phyloP scores from a whole-genome alignment of 2,329 filamentous ascomycete genomes.

The Stagonosporopsis vannaccii region DNA sequence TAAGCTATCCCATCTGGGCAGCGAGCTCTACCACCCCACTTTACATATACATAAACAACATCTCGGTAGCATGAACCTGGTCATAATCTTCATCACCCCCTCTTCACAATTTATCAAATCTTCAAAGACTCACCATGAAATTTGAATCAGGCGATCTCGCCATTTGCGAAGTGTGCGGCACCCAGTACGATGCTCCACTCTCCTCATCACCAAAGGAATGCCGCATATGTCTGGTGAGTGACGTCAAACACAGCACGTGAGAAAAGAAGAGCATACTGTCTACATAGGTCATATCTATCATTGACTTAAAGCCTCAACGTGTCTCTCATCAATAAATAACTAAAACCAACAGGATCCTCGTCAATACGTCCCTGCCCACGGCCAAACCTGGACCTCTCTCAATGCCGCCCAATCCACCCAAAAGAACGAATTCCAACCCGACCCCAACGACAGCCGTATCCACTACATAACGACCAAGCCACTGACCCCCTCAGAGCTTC shows the following conservation, averaged over 20 bases:
- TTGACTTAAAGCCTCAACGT: background rate
- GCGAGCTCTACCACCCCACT: slow-evolving; percentile 18
- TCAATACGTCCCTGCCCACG: slow-evolving; percentile 70
- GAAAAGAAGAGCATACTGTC: background rate
- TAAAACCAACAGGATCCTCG: slow-evolving; percentile 60
- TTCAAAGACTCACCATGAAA: slow-evolving; percentile 27
- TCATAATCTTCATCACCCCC: background rate
- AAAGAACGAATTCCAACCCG: slow-evolving; percentile 62
- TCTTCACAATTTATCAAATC: background rate
- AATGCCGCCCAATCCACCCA: slow-evolving; percentile 53
- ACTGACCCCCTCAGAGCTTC: slow-evolving; percentile 27
- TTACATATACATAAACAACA: slow-evolving; percentile 14
- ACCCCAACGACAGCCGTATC: slow-evolving; percentile 54
- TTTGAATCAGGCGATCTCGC: slow-evolving; percentile 54
- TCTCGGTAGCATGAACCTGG: background rate
- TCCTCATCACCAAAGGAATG: slow-evolving; percentile 62
- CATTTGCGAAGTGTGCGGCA: slow-evolving; percentile 74
- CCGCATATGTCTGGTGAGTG: slow-evolving; percentile 73
- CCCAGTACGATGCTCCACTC: slow-evolving; percentile 68
- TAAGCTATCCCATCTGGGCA: slow-evolving; percentile 19
- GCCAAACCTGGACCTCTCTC: slow-evolving; percentile 72
- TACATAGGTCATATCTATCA: background rate
- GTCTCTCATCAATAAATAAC: background rate
- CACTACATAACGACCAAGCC: slow-evolving; percentile 55
- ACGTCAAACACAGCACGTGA: background rate